Evolutionary conservation across 1,284 basidiomycete genomes (phyloP).

Genomic region (Anthracocystis panici-leucophaei): DNA sequence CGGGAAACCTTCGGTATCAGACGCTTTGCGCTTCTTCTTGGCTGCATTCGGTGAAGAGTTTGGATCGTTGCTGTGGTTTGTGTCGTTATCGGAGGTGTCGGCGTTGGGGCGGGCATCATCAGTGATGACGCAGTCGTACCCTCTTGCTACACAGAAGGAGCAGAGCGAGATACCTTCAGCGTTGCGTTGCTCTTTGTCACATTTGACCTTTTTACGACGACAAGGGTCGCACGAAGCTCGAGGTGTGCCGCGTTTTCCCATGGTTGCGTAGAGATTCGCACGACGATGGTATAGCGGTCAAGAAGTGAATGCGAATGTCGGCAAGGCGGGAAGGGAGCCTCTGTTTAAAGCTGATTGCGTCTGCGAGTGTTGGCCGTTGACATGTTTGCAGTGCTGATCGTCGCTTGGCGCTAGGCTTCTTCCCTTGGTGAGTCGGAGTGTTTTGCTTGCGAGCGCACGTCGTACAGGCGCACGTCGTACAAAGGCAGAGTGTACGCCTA

Average conservation of each 20-base stretch:
- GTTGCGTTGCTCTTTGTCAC: slow-evolving; percentile 50
- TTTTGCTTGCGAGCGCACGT: background rate
- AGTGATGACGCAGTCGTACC: slow-evolving; percentile 46
- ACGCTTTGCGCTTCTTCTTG: slow-evolving; percentile 29
- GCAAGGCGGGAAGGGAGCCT: background rate
- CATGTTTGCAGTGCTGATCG: slow-evolving; percentile 3
- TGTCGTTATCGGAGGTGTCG: slow-evolving; percentile 20
- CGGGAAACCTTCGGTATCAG: slow-evolving; percentile 8
- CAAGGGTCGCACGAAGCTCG: slow-evolving; percentile 54
- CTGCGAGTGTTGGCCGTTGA: background rate
- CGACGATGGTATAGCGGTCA: background rate
- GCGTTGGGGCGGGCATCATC: slow-evolving; percentile 25
- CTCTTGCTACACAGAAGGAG: slow-evolving; percentile 37
- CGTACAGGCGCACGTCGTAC: too few species aligned
- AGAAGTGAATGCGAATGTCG: background rate
- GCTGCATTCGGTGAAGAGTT: slow-evolving; percentile 1
- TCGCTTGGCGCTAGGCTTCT: background rate
- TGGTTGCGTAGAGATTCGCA: background rate
- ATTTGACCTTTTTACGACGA: slow-evolving; percentile 51
- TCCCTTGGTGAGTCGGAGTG: background rate
- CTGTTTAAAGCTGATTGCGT: background rate
- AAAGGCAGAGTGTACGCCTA: background rate
- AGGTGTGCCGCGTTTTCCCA: slow-evolving; percentile 50
- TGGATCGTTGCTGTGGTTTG: background rate
- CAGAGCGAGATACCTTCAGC: slow-evolving; percentile 44